Evolutionary conservation across 139 green algal genomes (phyloP).

Genomic region (Dunaliella sp.): DNA sequence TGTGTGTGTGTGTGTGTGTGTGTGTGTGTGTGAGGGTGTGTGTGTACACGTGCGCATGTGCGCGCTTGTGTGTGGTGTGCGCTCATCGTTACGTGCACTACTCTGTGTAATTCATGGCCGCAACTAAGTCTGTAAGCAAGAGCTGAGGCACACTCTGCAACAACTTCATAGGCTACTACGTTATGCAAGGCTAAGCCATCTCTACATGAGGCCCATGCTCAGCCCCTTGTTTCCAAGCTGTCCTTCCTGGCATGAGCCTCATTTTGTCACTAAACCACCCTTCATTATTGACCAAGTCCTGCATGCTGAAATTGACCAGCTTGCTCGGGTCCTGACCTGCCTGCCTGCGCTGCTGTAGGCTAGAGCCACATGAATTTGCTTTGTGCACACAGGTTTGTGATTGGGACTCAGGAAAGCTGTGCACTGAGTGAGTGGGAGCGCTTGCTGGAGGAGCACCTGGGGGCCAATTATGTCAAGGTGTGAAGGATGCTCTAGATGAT

Average conservation of each 20-base stretch:
- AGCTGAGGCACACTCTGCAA: too few relatives aligned
- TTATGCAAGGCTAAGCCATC: too few relatives aligned
- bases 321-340: neutral
- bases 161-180: too few relatives aligned
- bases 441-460: neutral
- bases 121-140: too few relatives aligned
- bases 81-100: too few relatives aligned
- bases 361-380: neutral
- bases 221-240: neutral
- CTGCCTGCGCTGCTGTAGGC: neutral
- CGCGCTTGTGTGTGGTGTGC: too few relatives aligned
- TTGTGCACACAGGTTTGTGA: neutral
- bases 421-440: conserved; percentile 9
- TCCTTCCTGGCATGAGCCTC: neutral
- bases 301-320: neutral
- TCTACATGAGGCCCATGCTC: too few relatives aligned
- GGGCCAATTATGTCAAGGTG: conserved; percentile 8
- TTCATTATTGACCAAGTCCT: neutral
- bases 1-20: too few relatives aligned
- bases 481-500: neutral
- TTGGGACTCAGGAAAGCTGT: conserved; percentile 14
- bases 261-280: neutral
- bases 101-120: too few relatives aligned
- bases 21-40: too few relatives aligned
- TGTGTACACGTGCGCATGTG: too few relatives aligned